These are phyloP conservation scores for Colletotrichum endophyticum DNA, from an alignment of 2,329 filamentous ascomycete species.

Conservation along the genomic window DNA sequence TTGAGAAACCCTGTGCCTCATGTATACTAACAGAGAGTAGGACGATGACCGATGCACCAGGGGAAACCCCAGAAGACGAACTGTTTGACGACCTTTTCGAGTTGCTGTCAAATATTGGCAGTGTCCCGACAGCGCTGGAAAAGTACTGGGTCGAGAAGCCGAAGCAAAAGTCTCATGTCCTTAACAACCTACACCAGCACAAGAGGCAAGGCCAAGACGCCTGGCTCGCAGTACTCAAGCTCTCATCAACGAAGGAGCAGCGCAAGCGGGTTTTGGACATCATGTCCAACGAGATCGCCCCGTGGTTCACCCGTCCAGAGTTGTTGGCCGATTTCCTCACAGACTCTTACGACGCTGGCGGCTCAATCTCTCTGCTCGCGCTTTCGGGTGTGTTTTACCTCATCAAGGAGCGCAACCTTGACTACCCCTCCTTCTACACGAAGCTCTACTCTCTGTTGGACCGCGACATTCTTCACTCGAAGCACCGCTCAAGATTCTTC, in stretches of 20 bases:
- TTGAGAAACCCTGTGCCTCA: neutral
- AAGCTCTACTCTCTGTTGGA: conserved; percentile 95
- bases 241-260: conserved; percentile 72
- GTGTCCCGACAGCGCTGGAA: conserved; percentile 72
- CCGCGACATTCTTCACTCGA: conserved; percentile 85
- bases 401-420: conserved; percentile 90
- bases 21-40: conserved; percentile 26
- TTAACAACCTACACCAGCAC: conserved; percentile 71
- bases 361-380: conserved; percentile 84
- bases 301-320: conserved; percentile 89
- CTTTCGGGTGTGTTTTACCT: conserved; percentile 94
- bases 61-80: conserved; percentile 29
- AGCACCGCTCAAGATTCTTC: conserved; percentile 92
- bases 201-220: conserved; percentile 84
- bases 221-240: conserved; percentile 79
- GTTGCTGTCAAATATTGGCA: conserved; percentile 70
- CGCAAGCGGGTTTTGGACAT: conserved; percentile 79
- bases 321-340: conserved; percentile 95
- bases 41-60: conserved; percentile 30
- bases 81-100: conserved; percentile 64
- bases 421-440: conserved; percentile 92
- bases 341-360: conserved; percentile 88
- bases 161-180: conserved; percentile 69
- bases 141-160: conserved; percentile 71
- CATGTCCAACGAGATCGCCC: conserved; percentile 79